Evolutionary conservation across 2,329 filamentous ascomycete genomes (phyloP).

Genomic region (Fusarium udum): DNA sequence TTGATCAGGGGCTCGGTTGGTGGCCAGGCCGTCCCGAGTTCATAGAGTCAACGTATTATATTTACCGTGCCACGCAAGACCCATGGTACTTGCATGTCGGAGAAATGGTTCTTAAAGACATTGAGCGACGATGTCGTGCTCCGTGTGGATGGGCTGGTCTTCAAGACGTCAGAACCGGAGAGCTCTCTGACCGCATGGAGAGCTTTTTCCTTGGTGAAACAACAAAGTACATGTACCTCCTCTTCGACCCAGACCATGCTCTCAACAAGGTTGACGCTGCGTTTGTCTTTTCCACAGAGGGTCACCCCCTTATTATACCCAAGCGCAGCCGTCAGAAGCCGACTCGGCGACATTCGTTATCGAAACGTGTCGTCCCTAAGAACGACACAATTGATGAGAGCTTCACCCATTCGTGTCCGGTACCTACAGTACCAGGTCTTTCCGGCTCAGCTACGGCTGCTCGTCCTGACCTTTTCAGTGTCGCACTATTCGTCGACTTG

Average conservation of each 20-base stretch:
- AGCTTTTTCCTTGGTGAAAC: slow-evolving; percentile 98
- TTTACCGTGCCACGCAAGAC: slow-evolving; percentile 93
- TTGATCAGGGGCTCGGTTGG: slow-evolving; percentile 90
- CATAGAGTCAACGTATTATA: slow-evolving; percentile 94
- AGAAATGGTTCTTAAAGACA: slow-evolving; percentile 92
- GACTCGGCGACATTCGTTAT: background rate
- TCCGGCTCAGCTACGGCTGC: slow-evolving; percentile 83
- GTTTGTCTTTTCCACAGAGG: slow-evolving; percentile 95
- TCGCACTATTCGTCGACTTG: slow-evolving; percentile 83
- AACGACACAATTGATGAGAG: slow-evolving; percentile 53
- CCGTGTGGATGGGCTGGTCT: slow-evolving; percentile 93
- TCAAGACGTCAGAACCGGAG: slow-evolving; percentile 81
- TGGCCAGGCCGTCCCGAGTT: slow-evolving; percentile 97
- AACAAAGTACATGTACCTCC: slow-evolving; percentile 91
- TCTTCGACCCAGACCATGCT: slow-evolving; percentile 87
- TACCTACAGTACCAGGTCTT: slow-evolving; percentile 67
- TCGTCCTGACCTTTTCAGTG: slow-evolving; percentile 85
- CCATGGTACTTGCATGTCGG: slow-evolving; percentile 97
- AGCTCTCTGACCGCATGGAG: slow-evolving; percentile 95
- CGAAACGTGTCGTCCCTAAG: slow-evolving; percentile 33
- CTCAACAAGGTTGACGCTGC: slow-evolving; percentile 87
- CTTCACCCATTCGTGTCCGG: slow-evolving; percentile 73
- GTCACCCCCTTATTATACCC: slow-evolving; percentile 90
- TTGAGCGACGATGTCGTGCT: slow-evolving; percentile 88
- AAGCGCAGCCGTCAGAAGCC: slow-evolving; percentile 40